Conservation (phyloP, 371 early-diverging fungal genomes). For the Syncephalastrum monosporum region DNA sequence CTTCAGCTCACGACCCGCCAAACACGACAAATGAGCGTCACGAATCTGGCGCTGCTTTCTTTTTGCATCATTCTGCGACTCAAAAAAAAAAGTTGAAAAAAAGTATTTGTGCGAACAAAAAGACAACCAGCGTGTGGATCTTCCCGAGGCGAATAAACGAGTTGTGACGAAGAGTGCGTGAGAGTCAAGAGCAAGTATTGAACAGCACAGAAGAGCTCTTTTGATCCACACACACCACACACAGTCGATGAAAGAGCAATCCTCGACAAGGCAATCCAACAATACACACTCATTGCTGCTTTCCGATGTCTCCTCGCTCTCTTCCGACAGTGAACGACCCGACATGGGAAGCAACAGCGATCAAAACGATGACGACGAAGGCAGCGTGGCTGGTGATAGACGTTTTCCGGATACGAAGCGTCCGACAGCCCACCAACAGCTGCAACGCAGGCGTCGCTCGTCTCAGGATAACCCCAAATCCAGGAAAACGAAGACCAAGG, state of each 20-base stretch:
- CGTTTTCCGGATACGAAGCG: conserved; percentile 14
- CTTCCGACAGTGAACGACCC: conserved; percentile 32
- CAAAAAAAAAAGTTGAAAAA: too few species aligned
- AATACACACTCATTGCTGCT: conserved; percentile 38
- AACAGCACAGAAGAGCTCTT: too few species aligned
- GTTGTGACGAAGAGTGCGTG: too few species aligned
- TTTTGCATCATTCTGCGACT: too few species aligned
- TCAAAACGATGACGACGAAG: conserved; percentile 13
- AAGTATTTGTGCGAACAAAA: too few species aligned
- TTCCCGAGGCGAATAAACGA: too few species aligned
- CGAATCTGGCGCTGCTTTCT: too few species aligned
- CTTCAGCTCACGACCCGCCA: too few species aligned
- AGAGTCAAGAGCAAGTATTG: too few species aligned
- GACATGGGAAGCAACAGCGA: conserved; percentile 1
- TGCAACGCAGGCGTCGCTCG: conserved; percentile 2
- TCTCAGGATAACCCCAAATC: conserved; percentile 4
- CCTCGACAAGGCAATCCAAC: conserved; percentile 18
- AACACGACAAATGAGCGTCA: too few species aligned
- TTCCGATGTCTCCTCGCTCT: conserved; percentile 42
- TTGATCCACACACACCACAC: too few species aligned
- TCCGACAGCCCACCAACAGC: neutral
- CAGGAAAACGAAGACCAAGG: conserved; percentile 13
- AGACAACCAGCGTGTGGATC: too few species aligned
- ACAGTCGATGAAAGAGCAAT: conserved; percentile 18
- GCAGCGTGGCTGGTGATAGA: conserved; percentile 2